A percentile compares a stretch with the other conserved stretches of the same genome.
Evolutionary conservation across 1,284 basidiomycete species (phyloP).

Genomic region (Neonothopanus nambi): DNA sequence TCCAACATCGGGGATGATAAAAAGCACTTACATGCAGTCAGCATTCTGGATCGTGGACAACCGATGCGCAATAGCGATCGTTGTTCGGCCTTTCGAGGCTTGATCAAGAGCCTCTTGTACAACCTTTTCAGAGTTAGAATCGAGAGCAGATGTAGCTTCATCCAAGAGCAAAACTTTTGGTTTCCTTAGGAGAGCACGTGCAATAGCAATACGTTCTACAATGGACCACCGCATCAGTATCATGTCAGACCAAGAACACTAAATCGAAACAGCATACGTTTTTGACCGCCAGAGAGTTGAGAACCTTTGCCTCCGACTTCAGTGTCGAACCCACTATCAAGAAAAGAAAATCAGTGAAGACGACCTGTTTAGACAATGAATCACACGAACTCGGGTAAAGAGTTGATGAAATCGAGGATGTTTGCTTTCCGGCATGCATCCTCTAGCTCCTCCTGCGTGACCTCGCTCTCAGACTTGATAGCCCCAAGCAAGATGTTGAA

Average conservation of each 20-base stretch:
- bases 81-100: conserved; percentile 88
- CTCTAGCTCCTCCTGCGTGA: conserved; percentile 88
- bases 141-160: conserved; percentile 94
- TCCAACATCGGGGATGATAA: not conserved
- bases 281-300: conserved; percentile 92
- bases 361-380: conserved; percentile 5
- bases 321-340: conserved; percentile 87
- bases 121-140: conserved; percentile 91
- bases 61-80: conserved; percentile 89
- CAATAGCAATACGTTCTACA: conserved; percentile 92
- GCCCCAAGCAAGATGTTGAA: conserved; percentile 92
- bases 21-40: conserved; percentile 76
- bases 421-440: conserved; percentile 84
- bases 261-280: conserved; percentile 52
- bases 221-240: conserved; percentile 4
- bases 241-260: conserved; percentile 2
- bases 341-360: no score
- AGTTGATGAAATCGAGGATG: conserved; percentile 89
- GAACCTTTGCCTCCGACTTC: conserved; percentile 94
- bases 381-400: conserved; percentile 75
- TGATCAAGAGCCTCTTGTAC: conserved; percentile 94
- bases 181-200: conserved; percentile 90
- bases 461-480: conserved; percentile 75
- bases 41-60: conserved; percentile 94
- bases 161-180: conserved; percentile 91